Conservation (phyloP, 495 filamentous ascomycete species). For the Chlorociboria aeruginascens region DNA sequence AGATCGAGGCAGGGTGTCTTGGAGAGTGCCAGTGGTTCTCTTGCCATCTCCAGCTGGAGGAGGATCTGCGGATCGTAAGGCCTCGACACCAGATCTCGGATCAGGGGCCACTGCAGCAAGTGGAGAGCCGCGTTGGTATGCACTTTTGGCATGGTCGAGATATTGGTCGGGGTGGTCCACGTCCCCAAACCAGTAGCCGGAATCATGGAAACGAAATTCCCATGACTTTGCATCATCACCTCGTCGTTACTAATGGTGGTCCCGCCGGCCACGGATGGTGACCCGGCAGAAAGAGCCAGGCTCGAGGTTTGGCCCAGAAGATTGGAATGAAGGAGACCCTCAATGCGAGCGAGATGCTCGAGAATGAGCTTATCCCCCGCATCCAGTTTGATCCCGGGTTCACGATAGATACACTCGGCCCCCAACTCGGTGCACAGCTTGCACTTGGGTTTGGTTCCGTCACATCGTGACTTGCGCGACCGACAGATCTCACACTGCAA, state of each 20-base stretch:
- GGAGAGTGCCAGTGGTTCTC: conserved; percentile 57
- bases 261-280: conserved; percentile 55
- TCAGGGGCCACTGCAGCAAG: conserved; percentile 69
- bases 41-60: conserved; percentile 69
- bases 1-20: conserved; percentile 52
- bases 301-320: conserved; percentile 39
- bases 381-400: conserved; percentile 79
- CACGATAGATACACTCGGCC: conserved; percentile 72
- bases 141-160: conserved; percentile 73
- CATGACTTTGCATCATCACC: conserved; percentile 31
- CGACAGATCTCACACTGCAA: conserved; percentile 72
- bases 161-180: conserved; percentile 59
- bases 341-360: conserved; percentile 63
- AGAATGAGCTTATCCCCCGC: conserved; percentile 78
- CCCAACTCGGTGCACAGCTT: conserved; percentile 72
- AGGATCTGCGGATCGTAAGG: conserved; percentile 70
- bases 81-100: conserved; percentile 60
- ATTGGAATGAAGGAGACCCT: conserved; percentile 61
- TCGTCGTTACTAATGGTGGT: conserved; percentile 57
- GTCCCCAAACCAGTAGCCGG: conserved; percentile 58
- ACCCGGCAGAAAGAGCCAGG: conserved; percentile 36
- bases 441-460: conserved; percentile 73
- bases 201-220: conserved; percentile 44
- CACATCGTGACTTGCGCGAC: conserved; percentile 71
- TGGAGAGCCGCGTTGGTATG: conserved; percentile 72